These are phyloP conservation scores for Penicillium bovifimosum DNA, from an alignment of 495 filamentous ascomycete genomes.

Conservation along the genomic window DNA sequence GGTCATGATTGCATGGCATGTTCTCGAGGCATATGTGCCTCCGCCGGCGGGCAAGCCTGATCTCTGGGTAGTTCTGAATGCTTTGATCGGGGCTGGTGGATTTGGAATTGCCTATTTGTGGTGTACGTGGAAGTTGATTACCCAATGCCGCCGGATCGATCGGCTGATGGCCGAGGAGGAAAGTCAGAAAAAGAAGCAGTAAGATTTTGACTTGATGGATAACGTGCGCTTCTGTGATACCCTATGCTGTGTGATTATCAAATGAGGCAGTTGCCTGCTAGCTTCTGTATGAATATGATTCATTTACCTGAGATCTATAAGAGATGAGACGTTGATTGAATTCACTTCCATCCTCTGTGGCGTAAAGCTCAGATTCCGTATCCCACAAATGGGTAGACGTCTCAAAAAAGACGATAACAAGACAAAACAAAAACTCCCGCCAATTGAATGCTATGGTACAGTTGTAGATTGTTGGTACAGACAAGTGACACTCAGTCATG, in stretches of 20 bases:
- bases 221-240: slow-evolving; percentile 25
- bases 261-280: neutral
- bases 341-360: neutral
- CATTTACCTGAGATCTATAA: neutral
- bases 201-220: slow-evolving; percentile 11
- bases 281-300: neutral
- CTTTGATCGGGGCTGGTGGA: slow-evolving; percentile 74
- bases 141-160: slow-evolving; percentile 46
- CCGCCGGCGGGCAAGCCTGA: slow-evolving; percentile 77
- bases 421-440: slow-evolving; percentile 21
- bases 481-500: neutral
- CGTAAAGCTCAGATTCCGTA: neutral
- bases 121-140: slow-evolving; percentile 70
- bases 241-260: slow-evolving; percentile 19
- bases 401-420: slow-evolving; percentile 3
- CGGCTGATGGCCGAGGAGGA: slow-evolving; percentile 23
- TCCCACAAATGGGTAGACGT: neutral
- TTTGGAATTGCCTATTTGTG: slow-evolving; percentile 86
- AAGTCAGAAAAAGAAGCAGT: slow-evolving; percentile 39
- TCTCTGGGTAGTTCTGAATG: slow-evolving; percentile 88
- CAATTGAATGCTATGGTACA: slow-evolving; percentile 25
- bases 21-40: slow-evolving; percentile 58
- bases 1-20: slow-evolving; percentile 73
- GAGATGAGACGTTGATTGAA: slow-evolving; percentile 19
- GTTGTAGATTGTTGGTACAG: slow-evolving; percentile 15